Percentiles rank a stretch among this genome's conserved stretches.
These are phyloP conservation scores for Lentinula detonsa DNA, from an alignment of 768 basidiomycete genomes.

Conservation along the genomic window DNA sequence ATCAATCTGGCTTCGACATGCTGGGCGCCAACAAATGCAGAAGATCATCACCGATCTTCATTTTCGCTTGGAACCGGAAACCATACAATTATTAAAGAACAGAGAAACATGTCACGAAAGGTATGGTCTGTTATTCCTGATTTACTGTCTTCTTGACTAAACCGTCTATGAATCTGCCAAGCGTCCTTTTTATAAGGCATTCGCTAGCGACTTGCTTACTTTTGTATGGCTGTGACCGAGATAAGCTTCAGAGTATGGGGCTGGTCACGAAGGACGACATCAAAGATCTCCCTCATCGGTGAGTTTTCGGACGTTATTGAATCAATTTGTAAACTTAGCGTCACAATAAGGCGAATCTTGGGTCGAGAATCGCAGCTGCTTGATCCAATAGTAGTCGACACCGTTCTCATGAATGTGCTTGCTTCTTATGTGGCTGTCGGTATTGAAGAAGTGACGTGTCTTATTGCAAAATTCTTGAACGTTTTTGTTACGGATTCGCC, in stretches of 20 bases:
- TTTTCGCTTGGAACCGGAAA: slow-evolving; percentile 29
- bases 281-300: slow-evolving; percentile 52
- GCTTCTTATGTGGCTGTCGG: slow-evolving; percentile 42
- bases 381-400: slow-evolving; percentile 59
- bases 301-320: slow-evolving; percentile 12
- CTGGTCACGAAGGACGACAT: slow-evolving; percentile 46
- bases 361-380: slow-evolving; percentile 32
- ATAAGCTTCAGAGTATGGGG: slow-evolving; percentile 33
- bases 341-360: slow-evolving; percentile 38
- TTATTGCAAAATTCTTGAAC: slow-evolving; percentile 58
- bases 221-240: slow-evolving; percentile 61
- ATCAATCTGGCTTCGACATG: slow-evolving; percentile 56
- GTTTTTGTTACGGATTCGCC: slow-evolving; percentile 55
- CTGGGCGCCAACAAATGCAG: slow-evolving; percentile 57
- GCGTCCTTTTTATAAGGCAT: slow-evolving; percentile 50
- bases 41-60: slow-evolving; percentile 43
- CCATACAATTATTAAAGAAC: slow-evolving; percentile 31
- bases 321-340: not conserved
- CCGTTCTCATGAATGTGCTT: slow-evolving; percentile 49
- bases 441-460: slow-evolving; percentile 41
- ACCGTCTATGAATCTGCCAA: slow-evolving; percentile 10
- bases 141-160: not conserved
- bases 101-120: slow-evolving; percentile 20
- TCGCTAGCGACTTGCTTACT: slow-evolving; percentile 57
- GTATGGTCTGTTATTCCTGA: slow-evolving; percentile 25